Conservation (phyloP, 768 basidiomycete species). For the Leucogyrophana mollusca region DNA sequence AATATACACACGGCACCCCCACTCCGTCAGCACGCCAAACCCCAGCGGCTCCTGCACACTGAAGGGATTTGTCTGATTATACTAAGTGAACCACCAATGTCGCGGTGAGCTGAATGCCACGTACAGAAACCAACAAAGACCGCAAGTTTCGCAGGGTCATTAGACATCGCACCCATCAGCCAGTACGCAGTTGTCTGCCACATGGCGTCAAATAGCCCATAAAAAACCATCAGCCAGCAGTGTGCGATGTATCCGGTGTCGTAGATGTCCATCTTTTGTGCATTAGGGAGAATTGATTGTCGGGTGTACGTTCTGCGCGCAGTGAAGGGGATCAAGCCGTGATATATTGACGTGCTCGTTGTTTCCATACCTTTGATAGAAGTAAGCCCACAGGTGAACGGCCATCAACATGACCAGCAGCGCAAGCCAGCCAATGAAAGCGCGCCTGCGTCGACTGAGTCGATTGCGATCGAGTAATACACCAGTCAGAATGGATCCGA, state of each 20-base stretch:
- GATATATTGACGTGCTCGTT: too few species aligned
- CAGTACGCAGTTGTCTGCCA: constrained; percentile 86
- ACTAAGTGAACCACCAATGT: not conserved
- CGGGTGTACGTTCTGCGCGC: constrained; percentile 56
- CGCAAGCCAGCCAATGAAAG: constrained; percentile 63
- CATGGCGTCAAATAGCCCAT: constrained; percentile 75
- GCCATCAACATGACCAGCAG: constrained; percentile 61
- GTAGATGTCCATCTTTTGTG: too few species aligned
- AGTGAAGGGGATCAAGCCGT: not conserved
- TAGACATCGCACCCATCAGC: constrained; percentile 87
- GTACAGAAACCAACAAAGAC: constrained; percentile 81
- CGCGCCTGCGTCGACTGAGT: constrained; percentile 62
- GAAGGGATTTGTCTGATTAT: constrained; percentile 66
- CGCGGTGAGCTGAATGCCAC: constrained; percentile 31
- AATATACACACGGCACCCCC: constrained; percentile 54
- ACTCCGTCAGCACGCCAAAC: constrained; percentile 72
- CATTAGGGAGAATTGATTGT: too few species aligned
- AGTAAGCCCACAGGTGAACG: constrained; percentile 73
- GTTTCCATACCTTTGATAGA: constrained; percentile 66
- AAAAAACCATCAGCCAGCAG: constrained; percentile 69
- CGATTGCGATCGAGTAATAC: constrained; percentile 56
- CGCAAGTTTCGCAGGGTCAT: constrained; percentile 75
- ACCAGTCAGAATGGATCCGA: constrained; percentile 70
- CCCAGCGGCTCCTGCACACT: constrained; percentile 71
- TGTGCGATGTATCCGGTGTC: too few species aligned